These are phyloP conservation scores for Artemisia annua DNA, from an alignment of 129 eudicot species.

Conservation along the genomic window DNA sequence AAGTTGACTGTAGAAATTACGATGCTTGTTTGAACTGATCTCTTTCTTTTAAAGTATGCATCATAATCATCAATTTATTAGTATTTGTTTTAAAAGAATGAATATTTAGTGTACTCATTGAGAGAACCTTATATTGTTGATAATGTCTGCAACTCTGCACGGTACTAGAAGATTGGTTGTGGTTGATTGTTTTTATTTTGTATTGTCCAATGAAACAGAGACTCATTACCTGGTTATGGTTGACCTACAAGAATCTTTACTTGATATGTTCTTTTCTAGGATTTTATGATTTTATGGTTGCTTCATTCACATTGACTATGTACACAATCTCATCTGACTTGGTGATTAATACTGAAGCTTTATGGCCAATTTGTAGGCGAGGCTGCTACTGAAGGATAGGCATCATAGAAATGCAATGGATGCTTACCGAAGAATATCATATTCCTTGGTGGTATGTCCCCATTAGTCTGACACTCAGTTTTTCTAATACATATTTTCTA, in stretches of 20 bases:
- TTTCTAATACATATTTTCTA: not conserved
- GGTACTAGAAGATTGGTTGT: not conserved
- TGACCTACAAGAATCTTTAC: conserved; percentile 1
- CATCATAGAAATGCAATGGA: conserved; percentile 43
- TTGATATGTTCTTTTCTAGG: not conserved
- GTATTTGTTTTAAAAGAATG: not conserved
- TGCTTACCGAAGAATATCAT: conserved; percentile 35
- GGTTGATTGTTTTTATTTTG: not conserved
- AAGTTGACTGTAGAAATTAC: not conserved
- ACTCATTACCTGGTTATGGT: not conserved
- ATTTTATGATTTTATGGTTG: not conserved
- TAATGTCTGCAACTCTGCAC: too few species aligned
- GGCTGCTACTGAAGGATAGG: conserved; percentile 62
- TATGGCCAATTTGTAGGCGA: conserved; percentile 75
- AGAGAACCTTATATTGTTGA: too few species aligned
- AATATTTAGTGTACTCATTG: too few species aligned
- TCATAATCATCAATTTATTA: not conserved
- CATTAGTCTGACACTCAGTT: conserved; percentile 26
- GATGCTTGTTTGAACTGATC: not conserved
- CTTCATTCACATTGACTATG: conserved; percentile 13
- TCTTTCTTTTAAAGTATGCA: not conserved
- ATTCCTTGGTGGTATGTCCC: conserved; percentile 50
- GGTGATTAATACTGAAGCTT: conserved; percentile 32
- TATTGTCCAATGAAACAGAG: not conserved
- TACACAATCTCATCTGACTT: conserved; percentile 5